phyloP scores from a whole-genome alignment of 1,284 basidiomycete species.

The Trichosporon sp. region DNA sequence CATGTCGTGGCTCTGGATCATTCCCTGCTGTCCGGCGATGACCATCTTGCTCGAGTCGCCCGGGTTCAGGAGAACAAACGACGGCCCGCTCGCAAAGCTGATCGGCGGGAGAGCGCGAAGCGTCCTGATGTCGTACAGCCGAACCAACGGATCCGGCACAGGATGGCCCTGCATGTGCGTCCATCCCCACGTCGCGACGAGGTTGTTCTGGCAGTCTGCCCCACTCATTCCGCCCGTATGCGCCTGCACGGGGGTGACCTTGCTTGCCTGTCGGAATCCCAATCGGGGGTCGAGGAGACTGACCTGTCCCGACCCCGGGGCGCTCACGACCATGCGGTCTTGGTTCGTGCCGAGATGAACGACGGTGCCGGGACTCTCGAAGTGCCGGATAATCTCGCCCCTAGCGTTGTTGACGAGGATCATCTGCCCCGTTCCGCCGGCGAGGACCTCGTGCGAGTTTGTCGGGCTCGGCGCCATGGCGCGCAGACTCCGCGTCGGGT shows the following conservation, averaged over 20 bases:
- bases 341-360: constrained; percentile 50
- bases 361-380: constrained; percentile 46
- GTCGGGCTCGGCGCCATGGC: constrained; percentile 57
- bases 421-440: constrained; percentile 65
- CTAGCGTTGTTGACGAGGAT: constrained; percentile 73
- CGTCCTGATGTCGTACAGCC: constrained; percentile 85
- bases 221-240: constrained; percentile 81
- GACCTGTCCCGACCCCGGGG: constrained; percentile 78
- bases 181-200: constrained; percentile 82
- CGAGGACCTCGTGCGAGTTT: constrained; percentile 63
- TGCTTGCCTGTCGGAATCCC: constrained; percentile 59
- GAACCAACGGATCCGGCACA: constrained; percentile 86
- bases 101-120: constrained; percentile 76
- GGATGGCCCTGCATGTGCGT: constrained; percentile 87
- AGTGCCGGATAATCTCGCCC: constrained; percentile 66
- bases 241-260: constrained; percentile 66
- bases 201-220: constrained; percentile 75
- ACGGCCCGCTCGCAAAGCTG: constrained; percentile 83
- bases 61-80: constrained; percentile 82
- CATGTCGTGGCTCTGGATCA: constrained; percentile 87
- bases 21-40: constrained; percentile 79
- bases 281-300: constrained; percentile 78
- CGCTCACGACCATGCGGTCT: constrained; percentile 64
- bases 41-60: constrained; percentile 75
- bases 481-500: constrained; percentile 49